Conservation (phyloP, 441 rosid genomes). For the Populus tomentosa region DNA sequence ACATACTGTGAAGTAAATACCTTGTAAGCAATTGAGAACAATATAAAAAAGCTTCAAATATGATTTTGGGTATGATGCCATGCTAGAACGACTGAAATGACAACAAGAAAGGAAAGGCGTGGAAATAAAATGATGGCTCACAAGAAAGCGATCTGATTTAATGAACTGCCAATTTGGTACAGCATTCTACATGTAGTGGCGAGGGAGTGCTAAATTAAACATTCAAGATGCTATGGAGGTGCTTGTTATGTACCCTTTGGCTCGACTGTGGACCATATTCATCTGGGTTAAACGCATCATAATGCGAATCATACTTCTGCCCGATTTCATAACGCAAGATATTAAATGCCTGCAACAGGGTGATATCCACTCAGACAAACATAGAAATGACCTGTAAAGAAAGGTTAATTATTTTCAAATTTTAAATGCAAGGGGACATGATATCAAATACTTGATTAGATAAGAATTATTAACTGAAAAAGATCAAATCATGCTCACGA, state of each 20-base stretch:
- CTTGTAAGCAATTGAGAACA: neutral
- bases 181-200: neutral
- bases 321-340: constrained; percentile 64
- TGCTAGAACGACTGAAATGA: neutral
- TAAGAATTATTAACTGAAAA: neutral
- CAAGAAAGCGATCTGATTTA: neutral
- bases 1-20: neutral
- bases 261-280: constrained; percentile 79
- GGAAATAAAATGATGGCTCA: neutral
- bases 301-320: constrained; percentile 83
- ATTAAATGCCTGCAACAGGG: constrained; percentile 61
- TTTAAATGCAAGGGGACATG: neutral
- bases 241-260: constrained; percentile 60
- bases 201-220: constrained; percentile 5
- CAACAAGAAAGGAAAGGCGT: neutral
- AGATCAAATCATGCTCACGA: neutral
- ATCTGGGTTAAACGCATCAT: constrained; percentile 66
- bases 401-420: constrained; percentile 19
- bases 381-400: constrained; percentile 22
- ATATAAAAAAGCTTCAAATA: neutral
- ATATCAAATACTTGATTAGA: neutral
- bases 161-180: neutral
- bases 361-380: constrained; percentile 19
- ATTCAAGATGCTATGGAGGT: neutral
- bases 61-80: neutral